phyloP scores from a whole-genome alignment of 83 land plant species.

The Picea abies region DNA sequence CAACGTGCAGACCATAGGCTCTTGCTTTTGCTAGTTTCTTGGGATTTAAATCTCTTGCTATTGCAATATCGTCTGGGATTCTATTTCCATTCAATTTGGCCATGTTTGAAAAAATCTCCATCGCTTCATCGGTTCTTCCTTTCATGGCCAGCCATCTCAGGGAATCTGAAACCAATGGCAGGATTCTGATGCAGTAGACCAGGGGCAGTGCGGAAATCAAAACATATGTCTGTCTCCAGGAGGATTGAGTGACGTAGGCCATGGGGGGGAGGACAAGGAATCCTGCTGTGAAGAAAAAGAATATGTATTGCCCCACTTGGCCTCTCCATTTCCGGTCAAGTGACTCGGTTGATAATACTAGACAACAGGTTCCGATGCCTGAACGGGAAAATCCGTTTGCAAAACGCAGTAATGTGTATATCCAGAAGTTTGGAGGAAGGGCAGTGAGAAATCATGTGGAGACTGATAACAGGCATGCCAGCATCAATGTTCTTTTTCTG shows the following conservation, averaged over 20 bases:
- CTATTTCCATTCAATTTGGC: slow-evolving; percentile 52
- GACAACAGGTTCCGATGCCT: slow-evolving; percentile 40
- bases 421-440: slow-evolving; percentile 35
- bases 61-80: slow-evolving; percentile 19
- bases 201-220: slow-evolving; percentile 47
- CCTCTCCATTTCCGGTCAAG: slow-evolving; percentile 46
- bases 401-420: slow-evolving; percentile 41
- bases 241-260: slow-evolving; percentile 32
- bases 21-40: background rate
- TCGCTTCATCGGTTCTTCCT: slow-evolving; percentile 50
- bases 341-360: slow-evolving; percentile 38
- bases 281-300: slow-evolving; percentile 45
- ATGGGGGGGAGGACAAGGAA: slow-evolving; percentile 34
- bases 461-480: slow-evolving; percentile 32
- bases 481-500: slow-evolving; percentile 27
- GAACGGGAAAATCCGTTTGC: slow-evolving; percentile 31
- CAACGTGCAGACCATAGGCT: slow-evolving; percentile 20
- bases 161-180: slow-evolving; percentile 60
- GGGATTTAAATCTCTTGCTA: background rate
- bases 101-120: slow-evolving; percentile 36
- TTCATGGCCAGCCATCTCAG: slow-evolving; percentile 57
- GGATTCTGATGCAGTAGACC: slow-evolving; percentile 32
- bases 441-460: slow-evolving; percentile 29
- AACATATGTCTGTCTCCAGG: slow-evolving; percentile 51
- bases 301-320: slow-evolving; percentile 35